Percentiles rank a stretch among this genome's conserved stretches.
These are phyloP conservation scores for Rutstroemia sydowiana DNA, from an alignment of 2,329 filamentous ascomycete genomes.

Conservation along the genomic window DNA sequence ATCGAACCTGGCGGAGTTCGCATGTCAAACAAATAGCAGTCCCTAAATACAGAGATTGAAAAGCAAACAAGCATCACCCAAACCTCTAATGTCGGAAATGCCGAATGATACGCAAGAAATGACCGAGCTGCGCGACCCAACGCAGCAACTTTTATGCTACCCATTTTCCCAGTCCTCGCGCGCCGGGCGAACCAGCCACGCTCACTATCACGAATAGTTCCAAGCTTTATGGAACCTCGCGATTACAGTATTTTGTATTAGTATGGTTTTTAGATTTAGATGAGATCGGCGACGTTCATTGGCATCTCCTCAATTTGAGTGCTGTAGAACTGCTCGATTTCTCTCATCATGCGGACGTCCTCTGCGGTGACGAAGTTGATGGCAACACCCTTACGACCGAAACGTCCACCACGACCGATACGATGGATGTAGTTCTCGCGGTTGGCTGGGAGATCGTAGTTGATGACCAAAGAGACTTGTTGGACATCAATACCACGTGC, in stretches of 20 bases:
- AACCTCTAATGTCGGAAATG: conserved; percentile 28
- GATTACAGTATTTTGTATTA: conserved; percentile 24
- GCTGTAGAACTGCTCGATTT: conserved; percentile 99
- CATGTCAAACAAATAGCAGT: conserved; percentile 24
- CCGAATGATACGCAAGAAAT: conserved; percentile 25
- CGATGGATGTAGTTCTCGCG: conserved; percentile 99
- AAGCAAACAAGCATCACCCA: conserved; percentile 27
- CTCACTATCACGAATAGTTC: conserved; percentile 30
- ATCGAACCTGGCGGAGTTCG: conserved; percentile 20
- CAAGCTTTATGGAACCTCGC: conserved; percentile 22
- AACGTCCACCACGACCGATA: conserved; percentile 98
- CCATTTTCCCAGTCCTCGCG: conserved; percentile 28
- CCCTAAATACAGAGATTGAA: conserved; percentile 27
- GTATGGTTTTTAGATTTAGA: conserved; percentile 42
- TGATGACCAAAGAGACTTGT: conserved; percentile 99
- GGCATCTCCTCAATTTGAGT: conserved; percentile 99
- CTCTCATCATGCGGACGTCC: conserved; percentile 99
- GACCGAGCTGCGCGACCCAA: conserved; percentile 17
- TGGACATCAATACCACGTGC: conserved; percentile 99
- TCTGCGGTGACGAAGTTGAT: conserved; percentile 99
- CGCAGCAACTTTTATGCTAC: conserved; percentile 31
- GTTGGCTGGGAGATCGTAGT: conserved; percentile 98
- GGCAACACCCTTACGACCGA: conserved; percentile 99
- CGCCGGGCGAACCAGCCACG: conserved; percentile 31
- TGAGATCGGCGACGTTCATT: conserved; percentile 79